These are phyloP conservation scores for Leccinum fallax DNA, from an alignment of 1,284 basidiomycete genomes.

Conservation along the genomic window DNA sequence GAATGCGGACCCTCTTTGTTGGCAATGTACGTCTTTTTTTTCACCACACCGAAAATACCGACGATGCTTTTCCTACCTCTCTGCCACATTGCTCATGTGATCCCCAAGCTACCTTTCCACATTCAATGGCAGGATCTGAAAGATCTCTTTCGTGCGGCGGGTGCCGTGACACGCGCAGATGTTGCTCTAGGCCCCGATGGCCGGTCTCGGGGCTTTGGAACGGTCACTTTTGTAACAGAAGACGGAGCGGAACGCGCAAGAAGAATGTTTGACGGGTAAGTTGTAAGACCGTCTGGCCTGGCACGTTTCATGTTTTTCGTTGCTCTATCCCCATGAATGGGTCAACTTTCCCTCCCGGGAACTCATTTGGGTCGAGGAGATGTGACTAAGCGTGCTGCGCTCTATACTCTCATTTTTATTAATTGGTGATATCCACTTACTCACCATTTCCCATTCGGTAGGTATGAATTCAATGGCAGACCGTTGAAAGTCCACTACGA, in stretches of 20 bases:
- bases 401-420: neutral
- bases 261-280: conserved; percentile 83
- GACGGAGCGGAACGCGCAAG: conserved; percentile 87
- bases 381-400: neutral
- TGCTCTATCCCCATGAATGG: neutral
- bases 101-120: conserved; percentile 84
- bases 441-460: conserved; percentile 33
- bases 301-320: neutral
- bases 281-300: conserved; percentile 8
- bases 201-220: conserved; percentile 90
- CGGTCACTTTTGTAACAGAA: conserved; percentile 92
- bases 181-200: conserved; percentile 94
- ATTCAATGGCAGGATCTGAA: conserved; percentile 99
- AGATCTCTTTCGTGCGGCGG: conserved; percentile 93
- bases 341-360: neutral
- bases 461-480: conserved; percentile 87
- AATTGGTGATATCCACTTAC: conserved; percentile 5
- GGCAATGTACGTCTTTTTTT: conserved; percentile 54
- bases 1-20: conserved; percentile 68
- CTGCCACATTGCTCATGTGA: conserved; percentile 23
- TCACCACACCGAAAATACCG: conserved; percentile 8
- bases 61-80: neutral
- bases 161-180: conserved; percentile 92
- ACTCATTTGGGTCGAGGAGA: neutral
- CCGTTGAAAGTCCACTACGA: conserved; percentile 86